Base-by-base conservation (phyloP, 768 basidiomycete genomes). In the Boletales sp. region DNA sequence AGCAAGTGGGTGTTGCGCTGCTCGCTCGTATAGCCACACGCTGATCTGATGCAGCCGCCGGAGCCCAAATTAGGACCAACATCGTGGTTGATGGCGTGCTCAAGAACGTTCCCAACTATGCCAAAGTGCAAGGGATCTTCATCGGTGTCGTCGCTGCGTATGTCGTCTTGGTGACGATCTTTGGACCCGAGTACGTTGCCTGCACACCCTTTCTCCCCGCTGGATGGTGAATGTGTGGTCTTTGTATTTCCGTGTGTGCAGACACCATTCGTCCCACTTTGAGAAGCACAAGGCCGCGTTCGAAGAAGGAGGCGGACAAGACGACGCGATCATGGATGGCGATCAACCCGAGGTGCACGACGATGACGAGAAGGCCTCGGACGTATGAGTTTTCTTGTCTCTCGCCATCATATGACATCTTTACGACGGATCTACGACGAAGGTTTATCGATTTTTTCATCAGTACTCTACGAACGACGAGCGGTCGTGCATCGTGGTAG, bases 91-190 rank as follows among this genome's bases (percentile, higher is more conserved):
- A 70, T 13, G 82, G 81, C 1, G 43, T 53, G 5, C 57, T 66
- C 3, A 68, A 64, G 14, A 59, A 58, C 15, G 83, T 83, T 0
- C 68, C 82, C 3, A 78, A 90, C 61, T 90, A 89, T 57, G 86
- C 84, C 4, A 87, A 66, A 9, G 89, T 90, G 9, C 87, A 90
- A 72, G 90, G 87, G n/a, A 93, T 97, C 62, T 74, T 97, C 36
- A 84, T 97, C 40, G 93, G 93, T 15, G 73, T 79, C 18, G 85
- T 97, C 14, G 78, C 87, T 0, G 86, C 82, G 0, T 94, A 86
- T 56, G 80, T 90, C 31, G 60, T 95, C 34, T 24, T 91, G 57
- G 77, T 90, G 57, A 86, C 84, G 8, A 74, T 91, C 54, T 72
- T 94, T 52, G 94, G 92, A 2, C 86, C 87, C 3, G 84, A 85